Evolutionary conservation across 176 grass and related monocot genomes (phyloP).

Genomic region (Dendrocalamus sinicus): DNA sequence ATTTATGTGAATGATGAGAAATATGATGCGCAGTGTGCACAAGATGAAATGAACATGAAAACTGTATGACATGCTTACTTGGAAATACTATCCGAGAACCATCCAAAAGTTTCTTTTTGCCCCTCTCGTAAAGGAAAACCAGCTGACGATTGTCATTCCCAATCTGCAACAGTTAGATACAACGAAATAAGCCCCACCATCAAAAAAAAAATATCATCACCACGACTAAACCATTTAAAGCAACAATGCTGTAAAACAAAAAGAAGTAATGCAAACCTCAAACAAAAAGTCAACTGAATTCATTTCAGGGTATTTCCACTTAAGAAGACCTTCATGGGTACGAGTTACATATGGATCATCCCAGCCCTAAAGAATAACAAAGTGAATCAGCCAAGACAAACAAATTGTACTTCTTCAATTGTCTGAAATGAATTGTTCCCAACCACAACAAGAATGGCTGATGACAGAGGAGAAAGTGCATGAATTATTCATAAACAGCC

Average conservation of each 20-base stretch:
- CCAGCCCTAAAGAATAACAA: slow-evolving; percentile 70
- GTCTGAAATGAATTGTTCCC: neutral
- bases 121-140: slow-evolving; percentile 82
- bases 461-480: neutral
- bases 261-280: slow-evolving; percentile 55
- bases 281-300: slow-evolving; percentile 98
- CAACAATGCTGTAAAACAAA: neutral
- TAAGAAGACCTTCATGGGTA: slow-evolving; percentile 95
- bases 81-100: slow-evolving; percentile 56
- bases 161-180: slow-evolving; percentile 49
- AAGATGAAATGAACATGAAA: slow-evolving; percentile 30
- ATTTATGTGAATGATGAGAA: neutral
- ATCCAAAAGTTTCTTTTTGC: slow-evolving; percentile 94
- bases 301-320: slow-evolving; percentile 98
- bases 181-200: slow-evolving; percentile 33
- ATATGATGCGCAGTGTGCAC: neutral
- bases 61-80: slow-evolving; percentile 45
- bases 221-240: slow-evolving; percentile 9
- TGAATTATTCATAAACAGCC: neutral
- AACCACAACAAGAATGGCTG: neutral
- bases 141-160: slow-evolving; percentile 62
- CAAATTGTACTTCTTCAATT: neutral
- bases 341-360: slow-evolving; percentile 97
- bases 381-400: slow-evolving; percentile 37
- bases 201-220: slow-evolving; percentile 1